These are phyloP conservation scores for Diddensiella santjacobensis DNA, from an alignment of 805 yeast species.

Conservation along the genomic window DNA sequence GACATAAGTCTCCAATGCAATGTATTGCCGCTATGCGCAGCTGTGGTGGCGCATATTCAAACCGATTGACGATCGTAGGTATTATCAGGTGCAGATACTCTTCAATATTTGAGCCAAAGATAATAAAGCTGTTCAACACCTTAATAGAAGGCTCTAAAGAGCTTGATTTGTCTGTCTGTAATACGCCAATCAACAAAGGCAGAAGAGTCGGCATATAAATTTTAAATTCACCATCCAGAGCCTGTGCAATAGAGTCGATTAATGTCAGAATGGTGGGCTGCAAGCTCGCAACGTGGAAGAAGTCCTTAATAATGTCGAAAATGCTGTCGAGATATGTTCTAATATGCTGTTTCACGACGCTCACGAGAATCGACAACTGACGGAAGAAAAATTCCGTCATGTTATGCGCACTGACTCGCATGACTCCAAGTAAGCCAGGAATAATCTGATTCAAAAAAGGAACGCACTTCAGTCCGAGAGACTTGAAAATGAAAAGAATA, in stretches of 20 bases:
- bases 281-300: slow-evolving; percentile 56
- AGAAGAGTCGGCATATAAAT: slow-evolving; percentile 73
- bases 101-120: slow-evolving; percentile 82
- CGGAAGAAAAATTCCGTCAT: slow-evolving; percentile 82
- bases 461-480: slow-evolving; percentile 83
- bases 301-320: slow-evolving; percentile 70
- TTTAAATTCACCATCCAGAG: slow-evolving; percentile 90
- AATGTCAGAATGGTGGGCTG: slow-evolving; percentile 77
- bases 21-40: slow-evolving; percentile 73
- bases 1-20: slow-evolving; percentile 77
- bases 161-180: slow-evolving; percentile 61
- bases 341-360: slow-evolving; percentile 85
- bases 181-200: slow-evolving; percentile 67
- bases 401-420: slow-evolving; percentile 66
- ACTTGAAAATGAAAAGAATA: slow-evolving; percentile 83
- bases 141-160: slow-evolving; percentile 53
- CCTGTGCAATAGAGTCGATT: slow-evolving; percentile 77
- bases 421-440: slow-evolving; percentile 81
- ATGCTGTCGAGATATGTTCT: slow-evolving; percentile 76
- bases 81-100: slow-evolving; percentile 82
- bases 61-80: slow-evolving; percentile 79
- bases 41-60: slow-evolving; percentile 60
- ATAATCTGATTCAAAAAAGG: slow-evolving; percentile 83
- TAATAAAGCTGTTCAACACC: slow-evolving; percentile 77
- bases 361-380: slow-evolving; percentile 73